These are phyloP conservation scores for Biscutella laevigata DNA, from an alignment of 441 rosid genomes.

Conservation along the genomic window DNA sequence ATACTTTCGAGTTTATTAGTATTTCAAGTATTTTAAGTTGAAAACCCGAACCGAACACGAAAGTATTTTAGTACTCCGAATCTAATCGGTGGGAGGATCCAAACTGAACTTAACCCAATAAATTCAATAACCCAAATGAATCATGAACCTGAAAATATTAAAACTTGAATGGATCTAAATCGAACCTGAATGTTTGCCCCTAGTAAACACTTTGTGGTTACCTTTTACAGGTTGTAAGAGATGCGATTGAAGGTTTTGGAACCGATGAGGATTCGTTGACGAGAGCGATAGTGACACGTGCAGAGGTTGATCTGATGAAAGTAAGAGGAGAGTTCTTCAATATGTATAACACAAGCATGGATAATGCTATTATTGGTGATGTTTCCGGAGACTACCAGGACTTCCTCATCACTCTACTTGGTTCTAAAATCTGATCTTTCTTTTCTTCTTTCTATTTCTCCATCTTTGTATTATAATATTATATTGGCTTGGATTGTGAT, in stretches of 20 bases:
- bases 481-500: conserved; percentile 12
- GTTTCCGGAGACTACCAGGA: conserved; percentile 65
- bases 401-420: conserved; percentile 67
- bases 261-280: conserved; percentile 79
- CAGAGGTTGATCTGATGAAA: conserved; percentile 66
- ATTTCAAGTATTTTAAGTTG: too few relatives aligned
- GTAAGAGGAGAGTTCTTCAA: conserved; percentile 52
- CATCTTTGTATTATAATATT: neutral
- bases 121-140: too few relatives aligned
- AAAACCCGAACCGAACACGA: too few relatives aligned
- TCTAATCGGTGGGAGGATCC: too few relatives aligned
- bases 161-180: too few relatives aligned
- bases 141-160: too few relatives aligned
- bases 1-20: too few relatives aligned
- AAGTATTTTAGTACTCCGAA: too few relatives aligned
- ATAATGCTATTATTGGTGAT: conserved; percentile 55
- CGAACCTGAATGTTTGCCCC: too few relatives aligned
- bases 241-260: conserved; percentile 55
- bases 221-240: conserved; percentile 38
- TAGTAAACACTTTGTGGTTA: too few relatives aligned
- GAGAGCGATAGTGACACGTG: conserved; percentile 66
- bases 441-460: neutral
- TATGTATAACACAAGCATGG: conserved; percentile 44
- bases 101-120: too few relatives aligned
- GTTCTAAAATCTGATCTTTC: conserved; percentile 33